These are phyloP conservation scores for Kwoniella botswanensis DNA, from an alignment of 768 basidiomycete species.

Conservation along the genomic window DNA sequence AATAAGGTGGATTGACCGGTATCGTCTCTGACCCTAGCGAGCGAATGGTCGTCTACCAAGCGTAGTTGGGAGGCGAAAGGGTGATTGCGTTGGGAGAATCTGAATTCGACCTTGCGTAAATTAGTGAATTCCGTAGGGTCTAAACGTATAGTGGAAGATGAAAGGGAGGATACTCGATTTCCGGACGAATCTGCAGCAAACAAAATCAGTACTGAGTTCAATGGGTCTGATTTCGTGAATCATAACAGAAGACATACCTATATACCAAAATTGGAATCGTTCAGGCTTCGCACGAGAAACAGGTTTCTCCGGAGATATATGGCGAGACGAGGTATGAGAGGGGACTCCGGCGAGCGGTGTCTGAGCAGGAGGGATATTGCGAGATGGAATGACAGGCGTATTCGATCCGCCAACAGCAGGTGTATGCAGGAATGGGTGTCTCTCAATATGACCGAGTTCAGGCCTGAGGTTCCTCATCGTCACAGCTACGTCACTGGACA, in stretches of 20 bases:
- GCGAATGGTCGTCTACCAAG: conserved; percentile 31
- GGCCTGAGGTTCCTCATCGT: conserved; percentile 38
- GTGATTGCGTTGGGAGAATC: conserved; percentile 34
- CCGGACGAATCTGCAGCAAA: conserved; percentile 34
- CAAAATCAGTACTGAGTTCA: not conserved
- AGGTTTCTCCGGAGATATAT: not conserved
- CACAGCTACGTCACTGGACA: conserved; percentile 41
- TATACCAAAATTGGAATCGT: conserved; percentile 54
- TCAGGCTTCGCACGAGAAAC: not conserved
- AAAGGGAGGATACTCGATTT: conserved; percentile 20
- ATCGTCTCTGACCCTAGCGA: conserved; percentile 9
- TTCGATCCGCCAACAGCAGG: conserved; percentile 20
- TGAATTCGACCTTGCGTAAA: conserved; percentile 49
- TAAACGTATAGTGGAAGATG: conserved; percentile 37
- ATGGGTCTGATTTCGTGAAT: not conserved
- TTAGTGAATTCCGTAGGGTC: conserved; percentile 45
- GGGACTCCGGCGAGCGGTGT: not conserved
- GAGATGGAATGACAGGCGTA: not conserved
- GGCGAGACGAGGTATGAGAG: not conserved
- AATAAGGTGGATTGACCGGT: conserved; percentile 31
- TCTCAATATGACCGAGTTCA: conserved; percentile 31
- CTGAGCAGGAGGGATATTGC: not conserved
- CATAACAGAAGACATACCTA: conserved; percentile 33
- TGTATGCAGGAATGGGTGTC: conserved; percentile 40
- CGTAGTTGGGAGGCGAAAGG: conserved; percentile 42